Percentiles rank a stretch among this genome's conserved stretches.
Conservation (phyloP, 768 basidiomycete species). For the Scleroderma bovista region DNA sequence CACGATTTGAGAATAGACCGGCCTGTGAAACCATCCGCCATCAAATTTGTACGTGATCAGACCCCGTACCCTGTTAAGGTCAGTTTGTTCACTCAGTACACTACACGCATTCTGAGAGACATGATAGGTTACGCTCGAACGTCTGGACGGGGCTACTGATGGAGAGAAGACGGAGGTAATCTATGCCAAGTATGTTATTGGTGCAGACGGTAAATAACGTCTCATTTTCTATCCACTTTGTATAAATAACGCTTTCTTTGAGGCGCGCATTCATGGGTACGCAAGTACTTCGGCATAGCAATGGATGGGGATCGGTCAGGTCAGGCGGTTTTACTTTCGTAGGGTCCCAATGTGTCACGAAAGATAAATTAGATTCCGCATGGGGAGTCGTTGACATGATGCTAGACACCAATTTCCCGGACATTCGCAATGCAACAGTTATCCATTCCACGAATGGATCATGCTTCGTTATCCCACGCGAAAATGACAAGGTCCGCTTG, state of each 20-base stretch:
- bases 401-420: conserved; percentile 73
- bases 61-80: conserved; percentile 30
- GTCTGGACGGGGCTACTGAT: conserved; percentile 20
- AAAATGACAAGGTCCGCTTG: too few relatives aligned
- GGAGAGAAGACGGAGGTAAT: conserved; percentile 30
- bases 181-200: too few relatives aligned
- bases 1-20: too few relatives aligned
- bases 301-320: conserved; percentile 48
- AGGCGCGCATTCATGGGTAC: conserved; percentile 44
- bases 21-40: too few relatives aligned
- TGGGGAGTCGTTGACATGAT: conserved; percentile 80
- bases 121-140: conserved; percentile 20
- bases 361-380: conserved; percentile 45
- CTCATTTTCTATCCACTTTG: neutral
- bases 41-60: conserved; percentile 33
- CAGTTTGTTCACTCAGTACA: neutral
- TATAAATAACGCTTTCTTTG: neutral
- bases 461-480: too few relatives aligned
- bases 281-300: conserved; percentile 36
- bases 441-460: too few relatives aligned
- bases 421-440: conserved; percentile 57
- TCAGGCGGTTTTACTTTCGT: too few relatives aligned
- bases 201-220: conserved; percentile 19
- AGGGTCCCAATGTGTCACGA: too few relatives aligned
- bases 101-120: neutral